Evolutionary conservation across 352 stramenopile genomes (phyloP), one percentile per base, ranked within the genome.

Genomic region (Phytophthora niederhauseri): DNA sequence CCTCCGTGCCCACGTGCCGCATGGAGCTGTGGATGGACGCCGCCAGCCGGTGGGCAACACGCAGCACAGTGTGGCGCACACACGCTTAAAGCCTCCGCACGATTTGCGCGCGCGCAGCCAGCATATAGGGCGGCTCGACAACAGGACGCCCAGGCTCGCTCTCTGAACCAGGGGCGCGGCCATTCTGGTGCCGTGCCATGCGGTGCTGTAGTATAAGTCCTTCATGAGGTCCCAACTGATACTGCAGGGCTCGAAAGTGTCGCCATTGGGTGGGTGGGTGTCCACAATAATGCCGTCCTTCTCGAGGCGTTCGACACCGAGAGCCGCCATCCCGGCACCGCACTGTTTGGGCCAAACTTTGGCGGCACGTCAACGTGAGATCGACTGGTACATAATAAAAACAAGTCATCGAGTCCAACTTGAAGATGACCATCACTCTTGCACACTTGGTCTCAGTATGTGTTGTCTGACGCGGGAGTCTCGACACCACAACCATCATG

Each of bases 81-180:
- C 65, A 61, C 61, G 50, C 43, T 14, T 43, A 70, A 66, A 48
- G 5, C 20, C 43, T 51, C 55, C 57, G 36, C 28, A 52, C 38
- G 68, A 72, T 75, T 75, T 61, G 68, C 24, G 34, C 22, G 45
- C 61, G 63, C 61, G 50, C 55, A 51, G 41, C 57, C 41, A 66
- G 58, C 58, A 63, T 72, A 72, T 60, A 68, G 51, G 58, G n/a
- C 51, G 20, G 14, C 41, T 8, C 22, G 45, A 41, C 30, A 46
- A 58, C 41, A 17, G 56, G 28, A 66, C 57, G 51, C 38, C 54
- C 31, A 58, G 46, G 46, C 20, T 55, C 22, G 46, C 46, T 52
- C 46, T 52, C 8, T 24, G 46, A 52, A 15, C 9, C 41, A 48
- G 41, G 30, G 9, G 30, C 9, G 30, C 30, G 8, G 6, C 6